Evolutionary conservation across 768 basidiomycete species (phyloP), one percentile per base, ranked within the genome.

Genomic region (Tricholoma matsutake): DNA sequence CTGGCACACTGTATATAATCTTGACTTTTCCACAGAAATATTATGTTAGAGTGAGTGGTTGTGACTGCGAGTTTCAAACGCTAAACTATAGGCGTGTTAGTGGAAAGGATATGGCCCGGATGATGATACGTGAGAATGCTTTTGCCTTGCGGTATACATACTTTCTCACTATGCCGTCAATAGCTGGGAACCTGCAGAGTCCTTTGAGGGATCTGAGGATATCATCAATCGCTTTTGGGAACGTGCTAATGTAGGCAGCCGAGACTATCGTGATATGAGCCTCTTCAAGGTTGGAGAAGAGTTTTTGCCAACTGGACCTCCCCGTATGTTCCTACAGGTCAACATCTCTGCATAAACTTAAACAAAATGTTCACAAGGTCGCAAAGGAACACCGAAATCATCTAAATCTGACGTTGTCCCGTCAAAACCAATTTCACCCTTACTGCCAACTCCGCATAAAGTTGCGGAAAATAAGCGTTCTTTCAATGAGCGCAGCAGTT

Each of bases 111-210:
- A 86, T 65, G 63, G 59, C 18, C 54, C 74, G 53, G 73, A 78
- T 5, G 85, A 85, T 32, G 79, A 83, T 78, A 88, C 86, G 86
- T 85, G 74, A 64, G 86, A 77, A 8, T 52, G 14, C 8, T 16
- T 61, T 9, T 14, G 25, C 8, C 37, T 14, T 43, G 13, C 45
- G 11, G 22, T 41, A 56, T 43, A 20, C 56, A 34, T 51, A 25
- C 56, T 51, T 41, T 51, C 61, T 52, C 32, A 53, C 59, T 57
- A 43, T 58, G 18, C 14, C 61, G 31, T 63, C 28, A 59, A 5
- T 63, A 90, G 88, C 9, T 90, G 88, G 88, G 89, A 91, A 64
- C 88, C 89, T 8, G 69, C 74, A 7, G 76, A 82, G 56, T 87
- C 86, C 8, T 89, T 91, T 61, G 69, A 68, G 14, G 80, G 71